Base-by-base conservation (phyloP, 1,284 basidiomycete species). In the Athelia psychrophila region DNA sequence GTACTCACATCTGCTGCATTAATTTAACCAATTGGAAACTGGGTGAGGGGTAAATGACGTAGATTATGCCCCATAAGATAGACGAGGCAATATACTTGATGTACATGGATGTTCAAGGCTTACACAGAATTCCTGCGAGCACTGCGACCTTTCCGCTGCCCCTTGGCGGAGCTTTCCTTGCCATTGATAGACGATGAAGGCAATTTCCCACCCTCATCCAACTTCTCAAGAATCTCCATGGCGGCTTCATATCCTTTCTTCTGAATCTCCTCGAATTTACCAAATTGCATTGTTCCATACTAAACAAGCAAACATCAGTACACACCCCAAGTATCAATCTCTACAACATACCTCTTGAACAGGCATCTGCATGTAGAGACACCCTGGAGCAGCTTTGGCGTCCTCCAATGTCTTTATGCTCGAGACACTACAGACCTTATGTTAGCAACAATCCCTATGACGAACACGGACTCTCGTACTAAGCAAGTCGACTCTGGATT, bases 401-500 rank as follows among this genome's bases (percentile, higher is more conserved):
- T 96, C 95, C 67, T 98, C 95, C 9, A 99, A 77, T 12, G 92
- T 96, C 65, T 89, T 92, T 32, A 98, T 94, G 57, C 93, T 95
- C 55, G 96, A 96, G 1, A 98, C 96, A 70, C 94, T 96, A 50
- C 2, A 38, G 44, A 42, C 44, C 40, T 13, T 44, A 32, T 52
- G 44, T 44, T 52, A 48, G 57, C 33, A 55, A 48, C n/a, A 44
- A n/a, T 32, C 42, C 10, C 53, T 16, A 51, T 25, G 24, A 27
- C 13, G 16, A 49, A 9, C 19, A 48, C 45, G 18, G 25, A 25
- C 61, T 18, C 3, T 64, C 92, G 58, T 62, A 96, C 94, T 99
- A 99, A 48, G 96, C 93, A 49, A 99, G 78, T 16, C 97, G 85
- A 62, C 91, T 89, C 64, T 98, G 97, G 50, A 99, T 93, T 65